Percentiles rank a stretch among this genome's conserved stretches.
These are phyloP conservation scores for Sugiyamaella novakii DNA, from an alignment of 1,139 yeast species.

Conservation along the genomic window DNA sequence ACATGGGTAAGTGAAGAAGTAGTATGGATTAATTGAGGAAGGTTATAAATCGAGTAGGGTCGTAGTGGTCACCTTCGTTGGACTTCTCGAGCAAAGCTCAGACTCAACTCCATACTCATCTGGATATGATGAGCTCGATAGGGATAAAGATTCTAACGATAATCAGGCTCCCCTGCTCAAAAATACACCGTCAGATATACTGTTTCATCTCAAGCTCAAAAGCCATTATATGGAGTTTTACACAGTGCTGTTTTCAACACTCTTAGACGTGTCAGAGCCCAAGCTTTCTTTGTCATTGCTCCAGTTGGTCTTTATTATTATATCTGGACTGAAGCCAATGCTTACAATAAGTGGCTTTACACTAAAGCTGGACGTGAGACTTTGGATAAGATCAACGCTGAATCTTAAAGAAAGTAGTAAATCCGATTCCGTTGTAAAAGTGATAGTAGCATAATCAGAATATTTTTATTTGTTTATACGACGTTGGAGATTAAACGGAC, in stretches of 20 bases:
- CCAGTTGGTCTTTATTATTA: slow-evolving; percentile 84
- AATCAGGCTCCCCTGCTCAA: slow-evolving; percentile 67
- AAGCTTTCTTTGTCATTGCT: slow-evolving; percentile 71
- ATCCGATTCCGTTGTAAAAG: background rate
- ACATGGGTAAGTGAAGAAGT: slow-evolving; percentile 38
- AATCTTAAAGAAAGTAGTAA: slow-evolving; percentile 20
- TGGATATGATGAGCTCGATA: background rate
- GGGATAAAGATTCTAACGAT: slow-evolving; percentile 1
- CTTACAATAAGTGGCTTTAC: slow-evolving; percentile 89
- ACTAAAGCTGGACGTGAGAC: slow-evolving; percentile 88
- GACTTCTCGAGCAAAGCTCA: no score
- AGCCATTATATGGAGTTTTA: slow-evolving; percentile 84
- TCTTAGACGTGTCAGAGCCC: slow-evolving; percentile 91
- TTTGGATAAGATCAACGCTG: slow-evolving; percentile 33
- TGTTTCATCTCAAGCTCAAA: slow-evolving; percentile 91
- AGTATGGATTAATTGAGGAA: background rate
- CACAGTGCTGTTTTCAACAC: slow-evolving; percentile 90
- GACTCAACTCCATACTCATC: no score
- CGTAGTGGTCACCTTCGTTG: no score
- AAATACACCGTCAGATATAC: slow-evolving; percentile 62
- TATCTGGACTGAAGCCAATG: slow-evolving; percentile 85
- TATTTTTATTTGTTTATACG: slow-evolving; percentile 4
- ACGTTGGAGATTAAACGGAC: background rate
- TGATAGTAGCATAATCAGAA: slow-evolving; percentile 4
- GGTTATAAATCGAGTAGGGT: no score